Percentiles rank a stretch among this genome's conserved stretches.
These are phyloP conservation scores for Myochromella boudieri DNA, from an alignment of 768 basidiomycete species.

Conservation along the genomic window DNA sequence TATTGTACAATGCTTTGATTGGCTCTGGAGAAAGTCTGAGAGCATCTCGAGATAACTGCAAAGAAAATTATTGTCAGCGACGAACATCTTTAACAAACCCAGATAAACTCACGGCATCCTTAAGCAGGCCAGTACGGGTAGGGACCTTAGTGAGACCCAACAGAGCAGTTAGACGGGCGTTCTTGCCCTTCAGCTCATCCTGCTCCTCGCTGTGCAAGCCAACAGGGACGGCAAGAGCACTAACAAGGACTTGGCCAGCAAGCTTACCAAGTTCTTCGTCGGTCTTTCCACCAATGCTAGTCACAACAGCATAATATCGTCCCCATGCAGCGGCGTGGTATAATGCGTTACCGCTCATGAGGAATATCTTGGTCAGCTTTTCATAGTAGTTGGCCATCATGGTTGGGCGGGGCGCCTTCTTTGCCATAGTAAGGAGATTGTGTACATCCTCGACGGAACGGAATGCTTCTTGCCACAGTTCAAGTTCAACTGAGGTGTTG, in stretches of 20 bases:
- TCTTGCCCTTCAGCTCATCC: slow-evolving; percentile 58
- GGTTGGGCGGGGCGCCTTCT: slow-evolving; percentile 86
- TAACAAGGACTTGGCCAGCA: slow-evolving; percentile 89
- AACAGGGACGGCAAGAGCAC: slow-evolving; percentile 91
- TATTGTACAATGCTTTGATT: slow-evolving; percentile 79
- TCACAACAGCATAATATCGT: slow-evolving; percentile 74
- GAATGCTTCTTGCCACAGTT: slow-evolving; percentile 99
- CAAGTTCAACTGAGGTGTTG: slow-evolving; percentile 94
- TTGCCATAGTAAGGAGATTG: slow-evolving; percentile 89
- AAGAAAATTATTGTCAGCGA: slow-evolving; percentile 7
- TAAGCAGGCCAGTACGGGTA: slow-evolving; percentile 81
- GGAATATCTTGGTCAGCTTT: slow-evolving; percentile 94
- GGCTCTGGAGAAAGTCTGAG: slow-evolving; percentile 74
- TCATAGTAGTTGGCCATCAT: slow-evolving; percentile 99
- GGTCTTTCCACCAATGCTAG: slow-evolving; percentile 68
- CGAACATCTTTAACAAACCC: neutral
- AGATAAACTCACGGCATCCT: slow-evolving; percentile 70
- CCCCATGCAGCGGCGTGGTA: slow-evolving; percentile 98
- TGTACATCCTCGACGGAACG: slow-evolving; percentile 98
- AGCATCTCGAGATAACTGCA: slow-evolving; percentile 76
- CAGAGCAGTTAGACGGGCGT: slow-evolving; percentile 77
- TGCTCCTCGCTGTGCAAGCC: slow-evolving; percentile 51
- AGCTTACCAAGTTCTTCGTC: slow-evolving; percentile 80
- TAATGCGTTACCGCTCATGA: slow-evolving; percentile 90
- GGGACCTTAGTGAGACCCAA: slow-evolving; percentile 84